Evolutionary conservation across 805 yeast species (phyloP), one percentile per base, ranked within the genome.

Genomic region (Torulaspora indica): DNA sequence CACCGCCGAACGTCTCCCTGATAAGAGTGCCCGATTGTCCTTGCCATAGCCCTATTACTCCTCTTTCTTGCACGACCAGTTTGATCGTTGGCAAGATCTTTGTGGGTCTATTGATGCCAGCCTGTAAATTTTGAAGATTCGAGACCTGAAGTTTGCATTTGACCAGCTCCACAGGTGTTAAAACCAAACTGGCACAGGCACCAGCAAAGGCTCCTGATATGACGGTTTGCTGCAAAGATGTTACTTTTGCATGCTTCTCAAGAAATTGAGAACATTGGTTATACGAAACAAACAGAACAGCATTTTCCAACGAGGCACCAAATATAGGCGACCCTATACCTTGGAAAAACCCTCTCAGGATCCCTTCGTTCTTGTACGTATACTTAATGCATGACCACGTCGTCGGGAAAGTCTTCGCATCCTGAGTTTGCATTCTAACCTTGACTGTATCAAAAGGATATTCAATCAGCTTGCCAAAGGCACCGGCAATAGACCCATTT

Each of bases 381-480:
- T 77, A 69, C 33, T 54, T 57, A 34, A 90, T 77, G 60, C 93
- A 83, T 49, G 81, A 81, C 47, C 73, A 47, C 0, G 96, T 82
- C 1, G 86, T 79, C 0, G 64, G 64, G 55, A 76, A 81, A 28
- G 65, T 61, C 8, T 77, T 65, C 0, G 76, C 74, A 6, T 89
- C 82, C 57, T 86, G 93, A 1, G 88, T 77, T 58, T 84, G 91
- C 24, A 91, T 71, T 46, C 96, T 73, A 3, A 90, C 98, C 64
- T 90, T 90, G 35, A 89, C 75, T 0, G 97, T 91, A 57, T 90
- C 98, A 53, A 90, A 88, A 0, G 98, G 98, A 56, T 81, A 90
- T 63, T 90, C 98, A 10, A 90, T 76, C 24, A 84, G 55, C 61
- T 90, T 91, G 1, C 95, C 96, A 3, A 79, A 64, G 43, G 87